Evolutionary conservation across 139 green algal genomes (phyloP).

Genomic region (Bryopsis sp.): DNA sequence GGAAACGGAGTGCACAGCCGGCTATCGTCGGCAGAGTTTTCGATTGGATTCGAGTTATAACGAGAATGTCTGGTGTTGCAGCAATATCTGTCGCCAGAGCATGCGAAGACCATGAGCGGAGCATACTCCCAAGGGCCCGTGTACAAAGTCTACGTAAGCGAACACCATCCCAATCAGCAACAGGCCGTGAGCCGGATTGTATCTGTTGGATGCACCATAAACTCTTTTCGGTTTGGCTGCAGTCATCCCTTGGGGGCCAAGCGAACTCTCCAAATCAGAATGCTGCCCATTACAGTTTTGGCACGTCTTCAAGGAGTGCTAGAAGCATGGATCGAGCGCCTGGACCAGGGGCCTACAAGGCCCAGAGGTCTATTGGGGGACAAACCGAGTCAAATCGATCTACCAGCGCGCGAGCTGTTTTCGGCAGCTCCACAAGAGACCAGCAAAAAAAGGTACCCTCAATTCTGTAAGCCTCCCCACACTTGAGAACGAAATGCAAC

Average conservation of each 20-base stretch:
- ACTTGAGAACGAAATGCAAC: neutral
- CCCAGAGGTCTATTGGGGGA: constrained; percentile 29
- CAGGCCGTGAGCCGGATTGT: neutral
- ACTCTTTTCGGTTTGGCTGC: neutral
- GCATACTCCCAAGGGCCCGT: constrained; percentile 12
- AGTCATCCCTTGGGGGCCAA: constrained; percentile 12
- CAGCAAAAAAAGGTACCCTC: constrained; percentile 28
- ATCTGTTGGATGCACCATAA: neutral
- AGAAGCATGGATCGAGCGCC: constrained; percentile 20
- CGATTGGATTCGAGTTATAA: neutral
- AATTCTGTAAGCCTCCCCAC: neutral
- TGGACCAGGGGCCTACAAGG: constrained; percentile 29
- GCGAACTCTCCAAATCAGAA: neutral
- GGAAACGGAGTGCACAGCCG: too few species aligned
- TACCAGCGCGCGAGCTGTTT: constrained; percentile 34
- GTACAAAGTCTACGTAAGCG: constrained; percentile 16
- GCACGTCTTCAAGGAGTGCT: constrained; percentile 22
- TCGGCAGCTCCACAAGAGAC: constrained; percentile 43
- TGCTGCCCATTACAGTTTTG: constrained; percentile 29
- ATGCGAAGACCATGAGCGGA: constrained; percentile 1
- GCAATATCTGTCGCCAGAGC: constrained; percentile 16
- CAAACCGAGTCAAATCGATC: constrained; percentile 41
- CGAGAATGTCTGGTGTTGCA: too few species aligned
- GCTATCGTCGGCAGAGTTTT: neutral
- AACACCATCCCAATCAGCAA: neutral